Evolutionary conservation across 257 asterid genomes (phyloP).

Genomic region (Osmanthus fragrans): DNA sequence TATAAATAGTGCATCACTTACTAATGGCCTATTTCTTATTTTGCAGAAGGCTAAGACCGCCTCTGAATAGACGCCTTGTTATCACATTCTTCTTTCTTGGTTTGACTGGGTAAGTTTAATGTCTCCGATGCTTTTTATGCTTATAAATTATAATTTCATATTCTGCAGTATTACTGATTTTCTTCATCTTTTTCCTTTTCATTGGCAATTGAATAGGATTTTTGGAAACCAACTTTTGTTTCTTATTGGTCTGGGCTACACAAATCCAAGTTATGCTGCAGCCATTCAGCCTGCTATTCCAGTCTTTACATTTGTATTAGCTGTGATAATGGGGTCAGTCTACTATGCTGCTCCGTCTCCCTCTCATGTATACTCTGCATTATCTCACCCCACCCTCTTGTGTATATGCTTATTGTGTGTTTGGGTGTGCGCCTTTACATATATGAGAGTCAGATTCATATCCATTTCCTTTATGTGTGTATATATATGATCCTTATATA

Average conservation of each 20-base stretch:
- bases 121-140: slow-evolving; percentile 10
- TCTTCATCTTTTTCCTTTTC: slow-evolving; percentile 11
- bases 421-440: background rate
- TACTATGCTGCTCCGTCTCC: slow-evolving; percentile 9
- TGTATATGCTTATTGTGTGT: background rate
- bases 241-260: slow-evolving; percentile 93
- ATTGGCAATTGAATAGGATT: slow-evolving; percentile 51
- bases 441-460: background rate
- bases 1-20: background rate
- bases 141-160: slow-evolving; percentile 13
- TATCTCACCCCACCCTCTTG: background rate
- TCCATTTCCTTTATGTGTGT: background rate
- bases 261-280: slow-evolving; percentile 95
- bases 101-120: slow-evolving; percentile 75
- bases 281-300: slow-evolving; percentile 97
- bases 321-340: slow-evolving; percentile 90
- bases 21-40: slow-evolving; percentile 16
- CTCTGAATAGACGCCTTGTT: slow-evolving; percentile 60
- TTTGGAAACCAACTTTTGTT: slow-evolving; percentile 94
- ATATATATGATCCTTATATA: background rate
- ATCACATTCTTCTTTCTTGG: slow-evolving; percentile 90
- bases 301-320: slow-evolving; percentile 89
- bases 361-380: background rate
- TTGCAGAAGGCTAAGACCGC: slow-evolving; percentile 75
- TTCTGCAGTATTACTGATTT: slow-evolving; percentile 22